Percentiles rank a stretch among this genome's conserved stretches.
phyloP scores from a whole-genome alignment of 148 eudicot species.

The Rhododendron kiyosumense region DNA sequence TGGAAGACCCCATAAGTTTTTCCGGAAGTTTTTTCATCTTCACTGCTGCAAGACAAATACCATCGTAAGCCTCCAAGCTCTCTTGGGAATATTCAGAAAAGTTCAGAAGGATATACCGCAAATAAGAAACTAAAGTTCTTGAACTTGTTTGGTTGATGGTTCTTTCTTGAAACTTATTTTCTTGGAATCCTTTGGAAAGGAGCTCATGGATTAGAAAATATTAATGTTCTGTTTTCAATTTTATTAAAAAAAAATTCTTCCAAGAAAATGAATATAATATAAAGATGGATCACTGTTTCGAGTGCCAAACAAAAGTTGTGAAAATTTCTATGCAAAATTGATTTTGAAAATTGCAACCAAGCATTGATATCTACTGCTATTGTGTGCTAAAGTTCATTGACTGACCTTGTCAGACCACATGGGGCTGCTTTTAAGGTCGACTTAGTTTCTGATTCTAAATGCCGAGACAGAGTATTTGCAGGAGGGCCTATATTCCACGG shows the following conservation, averaged over 20 bases:
- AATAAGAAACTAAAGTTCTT: background rate
- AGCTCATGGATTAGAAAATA: background rate
- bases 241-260: background rate
- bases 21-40: slow-evolving; percentile 39
- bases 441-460: slow-evolving; percentile 74
- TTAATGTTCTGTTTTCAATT: background rate
- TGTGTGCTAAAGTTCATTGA: background rate
- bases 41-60: slow-evolving; percentile 42
- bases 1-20: slow-evolving; percentile 45
- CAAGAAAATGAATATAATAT: background rate
- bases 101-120: background rate
- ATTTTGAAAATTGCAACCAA: background rate
- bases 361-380: background rate
- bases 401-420: slow-evolving; percentile 57
- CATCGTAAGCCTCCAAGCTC: background rate
- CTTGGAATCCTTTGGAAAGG: background rate
- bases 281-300: background rate
- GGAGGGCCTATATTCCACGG: slow-evolving; percentile 44
- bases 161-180: background rate
- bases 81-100: background rate
- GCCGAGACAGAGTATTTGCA: slow-evolving; percentile 88
- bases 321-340: background rate
- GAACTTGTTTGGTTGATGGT: background rate
- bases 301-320: background rate
- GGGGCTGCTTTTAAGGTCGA: slow-evolving; percentile 56